Base-by-base conservation (phyloP, 192 early-diverging fungal species). In the Powellomyces hirtus region DNA sequence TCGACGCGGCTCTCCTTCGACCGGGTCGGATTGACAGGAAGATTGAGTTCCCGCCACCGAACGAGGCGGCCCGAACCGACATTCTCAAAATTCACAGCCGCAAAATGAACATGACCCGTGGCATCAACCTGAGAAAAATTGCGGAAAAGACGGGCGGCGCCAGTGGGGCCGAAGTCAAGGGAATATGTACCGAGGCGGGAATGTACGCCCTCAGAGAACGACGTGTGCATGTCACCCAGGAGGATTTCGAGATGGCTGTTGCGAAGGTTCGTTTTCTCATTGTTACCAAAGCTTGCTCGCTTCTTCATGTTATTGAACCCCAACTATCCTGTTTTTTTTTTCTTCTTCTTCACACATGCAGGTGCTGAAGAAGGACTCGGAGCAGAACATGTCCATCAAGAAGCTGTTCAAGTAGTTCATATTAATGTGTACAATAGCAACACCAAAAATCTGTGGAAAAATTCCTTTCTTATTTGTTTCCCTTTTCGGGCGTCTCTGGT, bases 161-260 rank as follows among this genome's bases (percentile, higher is more conserved):
- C 59, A 96, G 95, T 68, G 97, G 97, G 37, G 97, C 97, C 10
- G 95, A 99, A 72, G 93, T 91, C 79, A 99, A 99, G 81, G 97
- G 95, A 50, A 90, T 98, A 34, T 99, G 97, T 72, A 95, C 96
- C n/a, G 95, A 97, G 76, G 95, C 95, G 3, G 95, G 97, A 62
- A 99, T 99, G 97, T 88, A 98, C 75, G 97, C 97, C 20, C 77
- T 99, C 59, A 85, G 97, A 34, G 97, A 99, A 80, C 87, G 97
- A 40, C 87, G 97, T 66, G 96, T 99, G 52, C 97, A 99, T 72
- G 97, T 99, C 11, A 99, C 95, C 10, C 97, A 99, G 76, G 96
- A 99, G 78, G 97, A 99, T 81, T 99, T 99, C 86, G 97, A 98
- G 76, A 93, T 98, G 92, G 94, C 97, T 13, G 95, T 98, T 22